A percentile compares a stretch with the other conserved stretches of the same genome.
These are phyloP conservation scores for Solanum boliviense DNA, from an alignment of 257 asterid species.

Conservation along the genomic window DNA sequence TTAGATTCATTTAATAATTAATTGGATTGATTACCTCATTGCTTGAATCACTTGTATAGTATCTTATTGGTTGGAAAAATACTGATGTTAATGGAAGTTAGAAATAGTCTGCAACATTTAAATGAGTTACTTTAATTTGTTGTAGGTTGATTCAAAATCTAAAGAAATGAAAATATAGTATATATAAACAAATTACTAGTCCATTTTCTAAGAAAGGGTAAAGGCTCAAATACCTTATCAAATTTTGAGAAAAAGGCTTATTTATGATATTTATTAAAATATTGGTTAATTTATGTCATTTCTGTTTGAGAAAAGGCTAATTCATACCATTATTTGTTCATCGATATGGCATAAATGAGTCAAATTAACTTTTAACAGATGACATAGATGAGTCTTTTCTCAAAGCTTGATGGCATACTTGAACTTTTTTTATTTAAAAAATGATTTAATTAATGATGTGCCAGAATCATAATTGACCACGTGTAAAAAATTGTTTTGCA, in stretches of 20 bases:
- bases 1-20: constrained; percentile 7
- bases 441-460: not conserved
- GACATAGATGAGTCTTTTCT: not conserved
- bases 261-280: too few relatives aligned
- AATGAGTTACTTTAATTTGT: not conserved
- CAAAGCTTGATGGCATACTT: not conserved
- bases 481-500: not conserved
- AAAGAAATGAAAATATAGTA: not conserved
- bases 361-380: not conserved
- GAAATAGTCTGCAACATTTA: not conserved
- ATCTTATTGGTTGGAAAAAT: not conserved
- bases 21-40: constrained; percentile 11
- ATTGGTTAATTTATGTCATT: not conserved
- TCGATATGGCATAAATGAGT: accelerated
- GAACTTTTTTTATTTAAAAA: too few relatives aligned
- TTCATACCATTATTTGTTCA: too few relatives aligned
- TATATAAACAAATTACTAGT: not conserved
- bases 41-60: constrained; percentile 4
- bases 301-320: not conserved
- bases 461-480: not conserved
- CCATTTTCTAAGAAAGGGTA: not conserved
- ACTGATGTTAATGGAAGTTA: not conserved
- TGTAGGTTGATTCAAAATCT: too few relatives aligned
- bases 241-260: not conserved
- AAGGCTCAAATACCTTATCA: too few relatives aligned